These are phyloP conservation scores for Gyrodon lividus DNA, from an alignment of 768 basidiomycete genomes.

Conservation along the genomic window DNA sequence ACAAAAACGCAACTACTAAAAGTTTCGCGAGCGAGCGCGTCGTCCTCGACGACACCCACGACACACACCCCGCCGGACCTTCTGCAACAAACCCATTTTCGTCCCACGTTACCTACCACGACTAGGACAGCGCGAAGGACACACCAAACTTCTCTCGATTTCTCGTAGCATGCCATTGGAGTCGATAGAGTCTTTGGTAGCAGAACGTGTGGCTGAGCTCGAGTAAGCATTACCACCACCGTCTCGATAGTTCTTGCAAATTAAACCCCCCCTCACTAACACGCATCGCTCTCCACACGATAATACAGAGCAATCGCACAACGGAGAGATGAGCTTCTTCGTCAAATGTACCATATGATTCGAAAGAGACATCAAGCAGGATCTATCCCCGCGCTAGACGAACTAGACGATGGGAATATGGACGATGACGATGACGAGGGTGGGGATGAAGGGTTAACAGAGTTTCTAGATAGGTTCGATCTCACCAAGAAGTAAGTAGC, in stretches of 20 bases:
- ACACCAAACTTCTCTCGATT: conserved; percentile 2
- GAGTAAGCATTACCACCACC: conserved; percentile 21
- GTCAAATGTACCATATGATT: conserved; percentile 69
- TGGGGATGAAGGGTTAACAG: conserved; percentile 41
- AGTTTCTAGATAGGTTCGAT: conserved; percentile 59
- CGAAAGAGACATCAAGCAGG: conserved; percentile 49
- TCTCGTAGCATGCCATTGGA: conserved; percentile 22
- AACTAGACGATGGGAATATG: conserved; percentile 32
- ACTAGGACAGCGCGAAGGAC: conserved; percentile 1
- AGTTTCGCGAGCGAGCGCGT: conserved; percentile 3
- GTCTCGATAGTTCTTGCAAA: neutral
- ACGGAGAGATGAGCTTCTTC: conserved; percentile 68
- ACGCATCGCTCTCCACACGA: neutral
- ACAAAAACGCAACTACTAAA: neutral
- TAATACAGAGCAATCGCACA: conserved; percentile 54
- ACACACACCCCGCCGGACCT: neutral
- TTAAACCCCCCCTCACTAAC: neutral
- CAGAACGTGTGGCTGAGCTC: conserved; percentile 36
- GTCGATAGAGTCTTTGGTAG: conserved; percentile 36
- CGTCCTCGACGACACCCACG: conserved; percentile 6
- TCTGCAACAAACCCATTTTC: neutral
- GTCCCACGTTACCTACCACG: neutral
- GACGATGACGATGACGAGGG: conserved; percentile 39
- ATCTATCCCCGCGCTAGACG: conserved; percentile 36
- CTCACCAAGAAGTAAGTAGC: conserved; percentile 48